Evolutionary conservation across 768 basidiomycete species (phyloP), one percentile per base, ranked within the genome.

Genomic region (Galerina marginata): DNA sequence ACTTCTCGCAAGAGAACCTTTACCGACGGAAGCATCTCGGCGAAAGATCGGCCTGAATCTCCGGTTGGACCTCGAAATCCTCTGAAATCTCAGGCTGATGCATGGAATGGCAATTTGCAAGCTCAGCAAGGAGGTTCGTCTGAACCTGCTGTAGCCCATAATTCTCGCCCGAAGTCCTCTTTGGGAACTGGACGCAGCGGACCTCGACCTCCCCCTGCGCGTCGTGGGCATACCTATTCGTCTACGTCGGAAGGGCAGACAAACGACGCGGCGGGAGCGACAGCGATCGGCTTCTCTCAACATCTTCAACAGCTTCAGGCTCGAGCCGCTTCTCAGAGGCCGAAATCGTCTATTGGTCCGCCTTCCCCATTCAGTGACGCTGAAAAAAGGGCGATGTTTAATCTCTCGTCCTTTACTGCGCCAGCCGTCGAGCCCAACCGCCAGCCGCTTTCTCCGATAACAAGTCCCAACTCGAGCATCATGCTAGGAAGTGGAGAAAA

Each of bases 191-290:
- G 66, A 6, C 65, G 68, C 45, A 64, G 66, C 39, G 75, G 71
- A 1, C 69, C 75, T 25, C 73, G 75, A 16, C 72, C 75, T 0
- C 67, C 68, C 26, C 73, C 72, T 57, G 71, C 79, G 11, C 72
- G 75, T 57, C 74, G 76, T 58, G 79, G 78, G 23, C 67, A 77
- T 59, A 78, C 80, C 4, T 74, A 73, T 57, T 75, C 75, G 16
- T 58, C 71, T 15, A 58, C 52, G 12, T 46, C 58, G 9, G 67
- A 66, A 12, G 55, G 61, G 16, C 40, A 51, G 29, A 48, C 60
- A 25, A 57, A 47, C 9, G 63, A 59, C n/a, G 54, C 58, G 23
- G 37, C 36, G n/a, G 59, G 48, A 15, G 29, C 29, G 23, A 50
- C 63, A 51, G 51, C 68, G 9, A 55, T 67, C 6, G 67, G 70